These are phyloP conservation scores for Juncus effusus DNA, from an alignment of 176 grass and related monocot genomes.

Conservation along the genomic window DNA sequence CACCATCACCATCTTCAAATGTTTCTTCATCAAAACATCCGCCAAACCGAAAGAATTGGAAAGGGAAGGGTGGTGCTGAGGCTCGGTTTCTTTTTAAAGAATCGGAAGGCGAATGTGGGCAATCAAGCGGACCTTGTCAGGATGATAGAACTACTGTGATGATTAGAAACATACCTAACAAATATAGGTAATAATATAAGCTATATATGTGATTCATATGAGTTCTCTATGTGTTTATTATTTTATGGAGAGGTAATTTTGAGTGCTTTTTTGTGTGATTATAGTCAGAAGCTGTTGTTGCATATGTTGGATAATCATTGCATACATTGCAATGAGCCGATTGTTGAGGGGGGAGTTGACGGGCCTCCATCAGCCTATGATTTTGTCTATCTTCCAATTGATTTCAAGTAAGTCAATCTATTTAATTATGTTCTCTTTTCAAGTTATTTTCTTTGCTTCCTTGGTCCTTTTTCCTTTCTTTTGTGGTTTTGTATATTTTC, in stretches of 20 bases:
- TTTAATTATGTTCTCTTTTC: slow-evolving; percentile 1
- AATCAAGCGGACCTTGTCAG: slow-evolving; percentile 7
- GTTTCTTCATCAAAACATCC: slow-evolving; percentile 34
- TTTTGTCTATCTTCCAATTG: slow-evolving; percentile 99
- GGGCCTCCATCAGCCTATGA: slow-evolving; percentile 84
- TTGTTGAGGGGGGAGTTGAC: slow-evolving; percentile 31
- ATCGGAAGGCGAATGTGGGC: slow-evolving; percentile 10
- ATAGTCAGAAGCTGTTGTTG: slow-evolving; percentile 89
- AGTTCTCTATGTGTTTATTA: neutral
- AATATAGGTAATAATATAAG: slow-evolving; percentile 65
- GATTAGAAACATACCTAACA: slow-evolving; percentile 99
- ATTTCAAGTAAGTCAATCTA: slow-evolving; percentile 87
- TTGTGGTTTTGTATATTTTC: slow-evolving; percentile 4
- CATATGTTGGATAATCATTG: slow-evolving; percentile 99
- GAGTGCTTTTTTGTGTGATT: slow-evolving; percentile 9
- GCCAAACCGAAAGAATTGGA: slow-evolving; percentile 36
- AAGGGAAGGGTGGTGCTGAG: slow-evolving; percentile 44
- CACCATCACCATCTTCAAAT: slow-evolving; percentile 8
- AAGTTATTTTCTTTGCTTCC: neutral
- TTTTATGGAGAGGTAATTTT: slow-evolving; percentile 26
- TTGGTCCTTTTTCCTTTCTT: neutral
- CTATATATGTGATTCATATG: neutral
- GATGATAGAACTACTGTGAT: slow-evolving; percentile 94
- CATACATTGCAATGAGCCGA: slow-evolving; percentile 76
- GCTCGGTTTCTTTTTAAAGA: slow-evolving; percentile 83